A percentile compares a stretch with the other conserved stretches of the same genome.
Conservation (phyloP, 176 grass and related monocot species). For the Zea luxurians region DNA sequence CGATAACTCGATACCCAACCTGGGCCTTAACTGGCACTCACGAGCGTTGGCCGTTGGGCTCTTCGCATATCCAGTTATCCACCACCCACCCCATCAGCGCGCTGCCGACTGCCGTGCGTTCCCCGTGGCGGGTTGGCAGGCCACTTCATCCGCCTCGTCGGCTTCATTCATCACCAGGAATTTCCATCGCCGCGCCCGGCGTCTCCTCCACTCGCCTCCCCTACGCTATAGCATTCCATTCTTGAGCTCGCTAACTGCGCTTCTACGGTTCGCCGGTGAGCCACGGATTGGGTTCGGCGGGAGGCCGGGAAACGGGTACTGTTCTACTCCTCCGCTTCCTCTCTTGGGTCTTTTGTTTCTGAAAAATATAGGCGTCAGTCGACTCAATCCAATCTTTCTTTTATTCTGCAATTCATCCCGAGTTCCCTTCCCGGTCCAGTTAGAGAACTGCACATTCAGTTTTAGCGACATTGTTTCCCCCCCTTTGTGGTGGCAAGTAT, state of each 20-base stretch:
- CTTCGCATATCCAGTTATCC: neutral
- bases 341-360: neutral
- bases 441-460: neutral
- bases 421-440: neutral
- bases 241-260: too few species aligned
- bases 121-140: slow-evolving; percentile 26
- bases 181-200: neutral
- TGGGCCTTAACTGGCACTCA: neutral
- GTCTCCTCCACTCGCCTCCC: neutral
- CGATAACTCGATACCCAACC: too few species aligned
- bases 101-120: neutral
- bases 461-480: too few species aligned
- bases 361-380: neutral
- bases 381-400: neutral
- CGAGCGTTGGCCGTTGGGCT: neutral
- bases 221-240: neutral
- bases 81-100: neutral
- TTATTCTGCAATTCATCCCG: neutral
- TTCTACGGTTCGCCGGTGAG: neutral
- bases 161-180: neutral
- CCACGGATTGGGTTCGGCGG: neutral
- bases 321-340: neutral
- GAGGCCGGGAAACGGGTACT: neutral
- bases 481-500: too few species aligned
- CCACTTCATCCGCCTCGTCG: slow-evolving; percentile 29